Evolutionary conservation across 148 eudicot species (phyloP).

Genomic region (Vaccinium macrocarpon): DNA sequence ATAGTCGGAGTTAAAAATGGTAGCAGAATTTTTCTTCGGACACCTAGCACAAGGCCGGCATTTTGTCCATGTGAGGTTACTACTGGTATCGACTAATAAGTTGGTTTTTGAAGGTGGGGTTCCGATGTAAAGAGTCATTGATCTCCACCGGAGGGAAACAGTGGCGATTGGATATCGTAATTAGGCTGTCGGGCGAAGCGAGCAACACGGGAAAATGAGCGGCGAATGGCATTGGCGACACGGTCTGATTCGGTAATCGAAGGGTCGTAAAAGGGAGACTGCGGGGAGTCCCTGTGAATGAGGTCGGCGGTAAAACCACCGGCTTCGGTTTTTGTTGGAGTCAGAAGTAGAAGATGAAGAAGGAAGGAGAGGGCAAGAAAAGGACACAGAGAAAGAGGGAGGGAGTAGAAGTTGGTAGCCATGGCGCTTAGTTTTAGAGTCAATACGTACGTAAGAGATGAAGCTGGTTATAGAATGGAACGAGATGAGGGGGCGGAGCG

Average conservation of each 20-base stretch:
- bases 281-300: conserved; percentile 36
- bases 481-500: no score
- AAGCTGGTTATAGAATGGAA: no score
- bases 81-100: conserved; percentile 39
- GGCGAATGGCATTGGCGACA: conserved; percentile 3
- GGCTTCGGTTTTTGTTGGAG: background rate
- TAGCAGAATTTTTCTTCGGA: conserved; percentile 23
- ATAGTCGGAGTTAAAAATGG: conserved; percentile 22
- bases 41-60: conserved; percentile 35
- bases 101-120: conserved; percentile 29
- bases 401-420: no score
- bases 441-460: no score
- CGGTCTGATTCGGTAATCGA: conserved; percentile 26
- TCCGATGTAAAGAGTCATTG: conserved; percentile 32
- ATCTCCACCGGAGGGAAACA: conserved; percentile 21
- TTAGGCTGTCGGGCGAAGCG: background rate
- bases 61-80: conserved; percentile 45
- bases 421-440: background rate
- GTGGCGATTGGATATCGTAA: conserved; percentile 5
- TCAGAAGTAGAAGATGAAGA: background rate
- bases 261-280: conserved; percentile 36
- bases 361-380: background rate
- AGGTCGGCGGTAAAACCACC: conserved; percentile 27
- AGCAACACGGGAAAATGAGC: conserved; percentile 18
- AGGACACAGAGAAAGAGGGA: background rate